Evolutionary conservation across 2,329 filamentous ascomycete species (phyloP).

Genomic region (Fusarium tanahbumbuense): DNA sequence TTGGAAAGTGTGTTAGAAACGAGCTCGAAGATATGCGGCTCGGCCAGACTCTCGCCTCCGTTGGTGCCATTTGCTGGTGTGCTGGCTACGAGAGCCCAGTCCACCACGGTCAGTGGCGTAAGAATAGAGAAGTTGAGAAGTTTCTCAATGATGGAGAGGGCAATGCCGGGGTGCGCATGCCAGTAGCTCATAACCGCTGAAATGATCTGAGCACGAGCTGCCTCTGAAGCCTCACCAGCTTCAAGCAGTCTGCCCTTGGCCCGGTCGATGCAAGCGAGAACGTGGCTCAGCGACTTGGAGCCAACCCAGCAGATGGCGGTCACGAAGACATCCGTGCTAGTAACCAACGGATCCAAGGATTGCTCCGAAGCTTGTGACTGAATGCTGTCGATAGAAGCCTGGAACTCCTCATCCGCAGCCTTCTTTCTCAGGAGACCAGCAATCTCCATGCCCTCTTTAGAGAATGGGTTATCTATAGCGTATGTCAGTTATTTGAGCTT

Average conservation of each 20-base stretch:
- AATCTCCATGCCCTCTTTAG: slow-evolving; percentile 85
- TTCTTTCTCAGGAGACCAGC: slow-evolving; percentile 84
- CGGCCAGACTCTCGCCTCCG: slow-evolving; percentile 75
- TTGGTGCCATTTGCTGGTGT: slow-evolving; percentile 61
- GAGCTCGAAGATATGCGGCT: slow-evolving; percentile 87
- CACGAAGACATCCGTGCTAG: slow-evolving; percentile 93
- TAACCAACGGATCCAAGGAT: slow-evolving; percentile 80
- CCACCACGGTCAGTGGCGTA: slow-evolving; percentile 83
- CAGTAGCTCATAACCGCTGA: slow-evolving; percentile 92
- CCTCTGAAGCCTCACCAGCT: slow-evolving; percentile 78
- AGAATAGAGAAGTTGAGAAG: slow-evolving; percentile 97
- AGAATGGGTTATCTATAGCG: slow-evolving; percentile 77
- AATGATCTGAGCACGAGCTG: slow-evolving; percentile 87
- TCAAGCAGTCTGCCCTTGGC: slow-evolving; percentile 89
- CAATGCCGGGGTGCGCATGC: slow-evolving; percentile 90
- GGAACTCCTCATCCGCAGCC: slow-evolving; percentile 86
- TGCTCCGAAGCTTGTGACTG: slow-evolving; percentile 79
- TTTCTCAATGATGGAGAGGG: slow-evolving; percentile 94
- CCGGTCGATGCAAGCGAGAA: slow-evolving; percentile 94
- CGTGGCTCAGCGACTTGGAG: slow-evolving; percentile 94
- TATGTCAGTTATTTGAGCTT: neutral
- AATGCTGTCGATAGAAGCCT: slow-evolving; percentile 81
- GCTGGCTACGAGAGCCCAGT: slow-evolving; percentile 82
- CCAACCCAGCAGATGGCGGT: slow-evolving; percentile 94
- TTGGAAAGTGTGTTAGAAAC: slow-evolving; percentile 89